Evolutionary conservation across 306 rosid species (phyloP), one percentile per base, ranked within the genome.

Genomic region (Gillenia trifoliata): DNA sequence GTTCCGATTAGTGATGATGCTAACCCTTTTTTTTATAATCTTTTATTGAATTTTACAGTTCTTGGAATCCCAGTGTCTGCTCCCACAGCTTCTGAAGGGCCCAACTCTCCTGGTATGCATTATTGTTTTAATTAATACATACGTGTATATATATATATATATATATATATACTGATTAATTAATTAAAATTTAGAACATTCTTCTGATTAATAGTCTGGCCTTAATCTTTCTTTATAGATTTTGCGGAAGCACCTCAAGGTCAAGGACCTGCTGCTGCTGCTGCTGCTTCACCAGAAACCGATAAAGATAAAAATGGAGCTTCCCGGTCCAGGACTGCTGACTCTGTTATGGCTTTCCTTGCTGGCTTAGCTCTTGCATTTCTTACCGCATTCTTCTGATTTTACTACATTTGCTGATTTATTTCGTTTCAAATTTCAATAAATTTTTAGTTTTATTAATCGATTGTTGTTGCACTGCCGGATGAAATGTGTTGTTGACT

Each of bases 321-420:
- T 77, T 77, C 83, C 16, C 63, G 47, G 22, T 77, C 83, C 16
- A 68, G 47, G 22, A 31, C 57, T 30, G 60, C 50, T 13, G 28
- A 54, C 33, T 75, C 67, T 43, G 34, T 36, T 29, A 29, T 70
- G 7, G 80, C 76, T 40, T 54, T 79, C 40, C 67, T 73, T 22
- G 11, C 73, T 64, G 75, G 80, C 78, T 33, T 83, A 29, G 84
- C 63, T 28, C 11, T 82, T 29, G 80, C 71, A 45, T 61, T 69
- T 34, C 71, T 74, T 66, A 70, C 80, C 23, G n/a, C 65, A 38
- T 69, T 83, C 8, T 60, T 74, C 63, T 83, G 68, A 78, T 55
- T 61, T 50, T 70, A 30, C 17, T 65, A 23, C 12, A 23, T 71
- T 54, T 78, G 22, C 33, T 49, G 52, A 20, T 75, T 60, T 50